phyloP scores from a whole-genome alignment of 495 filamentous ascomycete species.

The Daldinia loculata region DNA sequence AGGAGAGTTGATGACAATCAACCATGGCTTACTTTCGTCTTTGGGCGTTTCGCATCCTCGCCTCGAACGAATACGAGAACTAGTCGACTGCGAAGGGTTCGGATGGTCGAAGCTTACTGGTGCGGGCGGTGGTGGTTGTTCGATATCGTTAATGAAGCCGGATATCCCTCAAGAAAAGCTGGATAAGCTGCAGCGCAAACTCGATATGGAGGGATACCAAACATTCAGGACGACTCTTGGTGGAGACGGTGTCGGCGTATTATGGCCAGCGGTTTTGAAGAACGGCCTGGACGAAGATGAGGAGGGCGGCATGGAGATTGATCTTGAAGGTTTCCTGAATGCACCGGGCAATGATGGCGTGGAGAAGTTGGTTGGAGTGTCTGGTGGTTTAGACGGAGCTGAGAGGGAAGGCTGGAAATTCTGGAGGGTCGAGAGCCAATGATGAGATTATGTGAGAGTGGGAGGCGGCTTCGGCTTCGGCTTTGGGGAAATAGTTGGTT shows the following conservation, averaged over 20 bases:
- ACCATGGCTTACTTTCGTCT: conserved; percentile 88
- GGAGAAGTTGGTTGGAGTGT: conserved; percentile 75
- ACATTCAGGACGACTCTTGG: conserved; percentile 89
- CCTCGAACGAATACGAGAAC: conserved; percentile 88
- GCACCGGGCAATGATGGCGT: conserved; percentile 83
- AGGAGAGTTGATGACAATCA: conserved; percentile 88
- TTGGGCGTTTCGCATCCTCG: conserved; percentile 93
- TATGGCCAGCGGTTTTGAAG: conserved; percentile 87
- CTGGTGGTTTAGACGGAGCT: conserved; percentile 58
- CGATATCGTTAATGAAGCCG: conserved; percentile 87
- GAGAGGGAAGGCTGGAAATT: conserved; percentile 92
- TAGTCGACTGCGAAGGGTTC: conserved; percentile 88
- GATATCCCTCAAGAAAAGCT: conserved; percentile 58
- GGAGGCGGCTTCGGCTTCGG: neutral
- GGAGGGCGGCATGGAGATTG: conserved; percentile 87
- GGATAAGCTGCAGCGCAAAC: conserved; percentile 67
- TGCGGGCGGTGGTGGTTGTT: conserved; percentile 93
- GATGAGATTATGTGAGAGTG: conserved; percentile 1
- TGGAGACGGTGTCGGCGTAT: conserved; percentile 89
- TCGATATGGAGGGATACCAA: conserved; percentile 79
- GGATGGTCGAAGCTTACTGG: conserved; percentile 98
- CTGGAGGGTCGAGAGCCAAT: conserved; percentile 72
- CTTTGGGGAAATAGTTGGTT: neutral
- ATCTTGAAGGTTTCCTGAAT: conserved; percentile 87
- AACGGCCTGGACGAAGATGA: conserved; percentile 72